phyloP scores from a whole-genome alignment of 257 asterid species.

The Gardenia jasminoides region DNA sequence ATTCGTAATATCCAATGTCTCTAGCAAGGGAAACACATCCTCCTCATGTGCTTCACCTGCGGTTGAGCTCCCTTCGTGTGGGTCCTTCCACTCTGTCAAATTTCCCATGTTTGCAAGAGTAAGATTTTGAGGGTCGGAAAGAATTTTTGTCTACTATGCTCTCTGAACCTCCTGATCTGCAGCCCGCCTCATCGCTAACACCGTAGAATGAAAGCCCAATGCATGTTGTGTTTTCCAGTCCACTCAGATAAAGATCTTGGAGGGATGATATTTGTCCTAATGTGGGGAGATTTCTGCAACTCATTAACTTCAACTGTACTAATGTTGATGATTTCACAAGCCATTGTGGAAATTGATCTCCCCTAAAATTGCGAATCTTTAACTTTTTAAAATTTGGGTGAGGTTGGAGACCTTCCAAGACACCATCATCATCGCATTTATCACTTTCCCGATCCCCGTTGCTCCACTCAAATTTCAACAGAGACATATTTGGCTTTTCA shows the following conservation, averaged over 20 bases:
- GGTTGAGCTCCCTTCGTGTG: not conserved
- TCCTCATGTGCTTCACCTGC: not conserved
- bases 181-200: not conserved
- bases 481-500: slow-evolving; percentile 6
- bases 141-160: too few species aligned
- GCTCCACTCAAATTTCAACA: slow-evolving; percentile 6
- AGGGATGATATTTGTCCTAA: slow-evolving; percentile 22
- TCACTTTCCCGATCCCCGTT: slow-evolving; percentile 13
- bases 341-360: slow-evolving; percentile 29
- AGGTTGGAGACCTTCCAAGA: slow-evolving; percentile 36
- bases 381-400: slow-evolving; percentile 13
- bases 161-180: not conserved
- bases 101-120: not conserved
- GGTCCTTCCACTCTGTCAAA: slow-evolving; percentile 21
- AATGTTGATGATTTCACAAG: slow-evolving; percentile 20
- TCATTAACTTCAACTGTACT: not conserved
- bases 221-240: slow-evolving; percentile 10
- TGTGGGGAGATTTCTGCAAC: slow-evolving; percentile 2
- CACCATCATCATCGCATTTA: slow-evolving; percentile 10
- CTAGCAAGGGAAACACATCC: too few species aligned
- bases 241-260: not conserved
- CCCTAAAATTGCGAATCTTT: not conserved
- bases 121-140: slow-evolving; percentile 20
- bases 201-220: slow-evolving; percentile 16
- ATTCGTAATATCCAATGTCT: too few species aligned